A percentile compares a stretch with the other conserved stretches of the same genome.
These are phyloP conservation scores for Tylopilus rubrobrunneus DNA, from an alignment of 768 basidiomycete genomes.

Conservation along the genomic window DNA sequence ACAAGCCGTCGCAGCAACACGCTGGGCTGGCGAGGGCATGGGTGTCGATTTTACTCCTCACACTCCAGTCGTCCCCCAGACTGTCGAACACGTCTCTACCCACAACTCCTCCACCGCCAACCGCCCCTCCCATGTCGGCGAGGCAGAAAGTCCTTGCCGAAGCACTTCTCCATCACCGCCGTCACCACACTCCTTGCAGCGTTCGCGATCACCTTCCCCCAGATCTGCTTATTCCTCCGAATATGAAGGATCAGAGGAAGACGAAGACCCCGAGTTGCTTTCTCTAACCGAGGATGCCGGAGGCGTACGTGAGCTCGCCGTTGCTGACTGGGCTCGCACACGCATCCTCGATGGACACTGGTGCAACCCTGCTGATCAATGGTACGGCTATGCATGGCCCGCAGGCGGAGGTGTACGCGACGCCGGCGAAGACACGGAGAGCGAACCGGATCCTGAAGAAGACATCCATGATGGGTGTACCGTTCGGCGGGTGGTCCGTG, in stretches of 20 bases:
- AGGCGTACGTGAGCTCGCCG: slow-evolving; percentile 50
- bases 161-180: slow-evolving; percentile 27
- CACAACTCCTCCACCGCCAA: slow-evolving; percentile 8
- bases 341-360: slow-evolving; percentile 74
- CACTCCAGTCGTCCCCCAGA: slow-evolving; percentile 10
- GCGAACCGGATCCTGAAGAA: slow-evolving; percentile 26
- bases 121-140: slow-evolving; percentile 2
- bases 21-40: slow-evolving; percentile 39
- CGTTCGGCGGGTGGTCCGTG: slow-evolving; percentile 17
- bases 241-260: slow-evolving; percentile 37
- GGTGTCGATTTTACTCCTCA: slow-evolving; percentile 27
- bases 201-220: slow-evolving; percentile 31
- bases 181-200: slow-evolving; percentile 23
- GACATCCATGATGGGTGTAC: slow-evolving; percentile 13
- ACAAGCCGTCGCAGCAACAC: slow-evolving; percentile 62
- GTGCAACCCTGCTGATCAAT: slow-evolving; percentile 71
- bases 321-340: slow-evolving; percentile 68
- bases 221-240: slow-evolving; percentile 29
- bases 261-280: slow-evolving; percentile 42
- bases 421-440: slow-evolving; percentile 25
- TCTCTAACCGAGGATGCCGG: slow-evolving; percentile 45
- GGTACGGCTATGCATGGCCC: slow-evolving; percentile 47
- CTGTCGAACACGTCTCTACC: slow-evolving; percentile 6
- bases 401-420: slow-evolving; percentile 31
- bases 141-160: slow-evolving; percentile 17